Conservation (phyloP, 1,139 yeast genomes). For the Taphrina deformans region DNA sequence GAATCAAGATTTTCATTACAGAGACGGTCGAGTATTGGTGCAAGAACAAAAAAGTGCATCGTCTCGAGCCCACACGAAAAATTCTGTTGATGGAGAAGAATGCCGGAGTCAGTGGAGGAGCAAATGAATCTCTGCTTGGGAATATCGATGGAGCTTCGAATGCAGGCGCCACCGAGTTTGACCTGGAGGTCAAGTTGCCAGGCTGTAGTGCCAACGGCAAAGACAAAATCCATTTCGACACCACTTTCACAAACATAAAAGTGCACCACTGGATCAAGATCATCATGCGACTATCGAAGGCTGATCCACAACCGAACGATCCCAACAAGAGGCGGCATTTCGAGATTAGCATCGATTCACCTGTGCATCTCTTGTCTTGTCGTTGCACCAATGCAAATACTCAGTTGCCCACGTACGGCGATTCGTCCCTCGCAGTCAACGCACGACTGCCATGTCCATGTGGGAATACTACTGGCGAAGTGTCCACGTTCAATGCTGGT, state of each 20-base stretch:
- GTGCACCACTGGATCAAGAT: slow-evolving; percentile 93
- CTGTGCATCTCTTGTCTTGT: slow-evolving; percentile 69
- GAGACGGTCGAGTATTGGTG: slow-evolving; percentile 91
- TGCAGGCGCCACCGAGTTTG: slow-evolving; percentile 57
- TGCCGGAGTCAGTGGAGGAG: slow-evolving; percentile 36
- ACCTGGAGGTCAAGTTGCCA: slow-evolving; percentile 81
- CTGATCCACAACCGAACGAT: slow-evolving; percentile 51
- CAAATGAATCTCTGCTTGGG: slow-evolving; percentile 44
- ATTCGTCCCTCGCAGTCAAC: slow-evolving; percentile 36
- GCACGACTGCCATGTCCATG: slow-evolving; percentile 42
- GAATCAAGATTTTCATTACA: slow-evolving; percentile 79
- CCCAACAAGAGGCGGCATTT: slow-evolving; percentile 72
- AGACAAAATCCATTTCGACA: slow-evolving; percentile 72
- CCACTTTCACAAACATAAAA: slow-evolving; percentile 72
- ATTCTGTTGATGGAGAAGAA: slow-evolving; percentile 71
- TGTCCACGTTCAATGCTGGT: slow-evolving; percentile 2
- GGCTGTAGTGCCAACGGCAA: slow-evolving; percentile 50
- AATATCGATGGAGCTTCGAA: slow-evolving; percentile 46
- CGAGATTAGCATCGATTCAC: slow-evolving; percentile 89
- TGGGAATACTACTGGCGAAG: slow-evolving; percentile 32
- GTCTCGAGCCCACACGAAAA: slow-evolving; percentile 86
- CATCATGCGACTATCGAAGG: slow-evolving; percentile 70
- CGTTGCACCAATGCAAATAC: slow-evolving; percentile 47
- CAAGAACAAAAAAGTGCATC: slow-evolving; percentile 77
- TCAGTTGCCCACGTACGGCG: slow-evolving; percentile 48